Percentiles rank a stretch among this genome's conserved stretches.
Conservation (phyloP, 441 rosid species). For the Gossypium schwendimanii region DNA sequence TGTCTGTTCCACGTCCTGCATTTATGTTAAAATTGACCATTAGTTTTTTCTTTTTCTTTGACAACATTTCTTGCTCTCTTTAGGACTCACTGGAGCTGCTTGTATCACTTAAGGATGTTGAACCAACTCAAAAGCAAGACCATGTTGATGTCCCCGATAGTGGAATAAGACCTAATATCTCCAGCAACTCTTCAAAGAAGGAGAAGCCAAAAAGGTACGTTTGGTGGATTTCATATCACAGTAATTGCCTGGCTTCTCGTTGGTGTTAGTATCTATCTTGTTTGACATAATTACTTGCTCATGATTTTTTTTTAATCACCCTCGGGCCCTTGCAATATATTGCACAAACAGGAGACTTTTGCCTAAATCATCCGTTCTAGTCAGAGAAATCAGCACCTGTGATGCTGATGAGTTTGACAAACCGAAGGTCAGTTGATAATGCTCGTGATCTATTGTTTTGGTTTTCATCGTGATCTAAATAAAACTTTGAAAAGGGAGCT, state of each 20-base stretch:
- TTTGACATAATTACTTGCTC: background rate
- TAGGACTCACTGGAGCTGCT: slow-evolving; percentile 17
- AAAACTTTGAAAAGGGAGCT: background rate
- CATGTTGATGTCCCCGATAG: slow-evolving; percentile 19
- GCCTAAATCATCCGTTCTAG: slow-evolving; percentile 63
- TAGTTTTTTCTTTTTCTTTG: background rate
- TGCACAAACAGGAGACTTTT: slow-evolving; percentile 60
- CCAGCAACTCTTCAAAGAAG: slow-evolving; percentile 26
- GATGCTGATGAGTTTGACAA: slow-evolving; percentile 53
- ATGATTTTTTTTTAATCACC: slow-evolving; percentile 3
- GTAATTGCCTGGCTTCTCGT: background rate
- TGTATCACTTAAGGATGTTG: slow-evolving; percentile 16
- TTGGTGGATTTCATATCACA: background rate
- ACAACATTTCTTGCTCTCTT: background rate
- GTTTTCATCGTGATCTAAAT: background rate
- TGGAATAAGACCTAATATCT: slow-evolving; percentile 23
- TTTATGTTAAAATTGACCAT: background rate
- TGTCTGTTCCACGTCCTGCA: slow-evolving; percentile 6
- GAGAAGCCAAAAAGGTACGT: slow-evolving; percentile 69
- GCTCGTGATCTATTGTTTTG: background rate
- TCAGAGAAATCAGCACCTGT: slow-evolving; percentile 50
- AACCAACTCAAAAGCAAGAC: slow-evolving; percentile 13
- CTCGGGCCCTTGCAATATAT: background rate
- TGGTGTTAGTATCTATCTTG: background rate
- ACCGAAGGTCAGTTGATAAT: slow-evolving; percentile 42